Conservation (phyloP, 1,284 basidiomycete genomes). For the Ustilago curta region DNA sequence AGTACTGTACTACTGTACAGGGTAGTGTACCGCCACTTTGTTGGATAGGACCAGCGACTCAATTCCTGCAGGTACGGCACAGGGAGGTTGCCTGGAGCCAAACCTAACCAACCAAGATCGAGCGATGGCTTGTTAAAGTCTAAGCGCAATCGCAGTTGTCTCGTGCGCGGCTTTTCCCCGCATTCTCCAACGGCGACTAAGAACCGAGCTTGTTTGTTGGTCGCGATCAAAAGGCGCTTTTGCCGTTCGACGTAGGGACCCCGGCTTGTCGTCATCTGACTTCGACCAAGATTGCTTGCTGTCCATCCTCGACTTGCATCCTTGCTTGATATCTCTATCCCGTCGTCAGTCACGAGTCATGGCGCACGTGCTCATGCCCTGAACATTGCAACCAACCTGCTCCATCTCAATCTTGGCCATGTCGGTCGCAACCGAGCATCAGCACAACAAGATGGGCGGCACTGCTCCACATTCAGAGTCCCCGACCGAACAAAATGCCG, state of each 20-base stretch:
- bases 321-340: neutral
- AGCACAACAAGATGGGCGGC: neutral
- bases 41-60: neutral
- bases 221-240: neutral
- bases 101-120: too few species aligned
- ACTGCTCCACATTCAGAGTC: slow-evolving; percentile 8
- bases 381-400: neutral
- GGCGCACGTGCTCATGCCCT: neutral
- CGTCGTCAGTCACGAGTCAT: neutral
- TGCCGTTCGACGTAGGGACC: too few species aligned
- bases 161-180: slow-evolving; percentile 1
- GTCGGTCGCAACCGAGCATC: slow-evolving; percentile 20
- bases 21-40: too few species aligned
- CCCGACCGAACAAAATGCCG: slow-evolving; percentile 13
- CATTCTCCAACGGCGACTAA: slow-evolving; percentile 5
- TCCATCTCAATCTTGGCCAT: slow-evolving; percentile 10
- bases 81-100: neutral
- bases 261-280: slow-evolving; percentile 4
- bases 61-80: neutral
- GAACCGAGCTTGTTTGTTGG: neutral
- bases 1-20: too few species aligned
- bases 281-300: neutral
- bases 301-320: neutral
- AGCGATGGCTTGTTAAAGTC: too few species aligned
- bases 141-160: slow-evolving; percentile 1